Conservation (phyloP, 495 filamentous ascomycete genomes). For the Cudoniella acicularis region DNA sequence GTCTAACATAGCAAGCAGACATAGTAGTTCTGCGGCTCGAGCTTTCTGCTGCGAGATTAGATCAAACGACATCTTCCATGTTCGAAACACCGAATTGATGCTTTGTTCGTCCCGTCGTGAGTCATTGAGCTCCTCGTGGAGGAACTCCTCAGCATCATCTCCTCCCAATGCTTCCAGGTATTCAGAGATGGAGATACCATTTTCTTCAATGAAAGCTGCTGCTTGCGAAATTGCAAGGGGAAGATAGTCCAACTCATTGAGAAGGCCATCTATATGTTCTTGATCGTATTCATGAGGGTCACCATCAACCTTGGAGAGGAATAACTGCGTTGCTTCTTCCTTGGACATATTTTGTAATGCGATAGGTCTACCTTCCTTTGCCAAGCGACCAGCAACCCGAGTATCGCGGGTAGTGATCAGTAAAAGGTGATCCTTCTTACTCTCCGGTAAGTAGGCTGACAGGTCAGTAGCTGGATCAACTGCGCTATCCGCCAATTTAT, state of each 20-base stretch:
- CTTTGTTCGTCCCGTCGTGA: constrained; percentile 34
- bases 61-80: constrained; percentile 45
- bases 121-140: constrained; percentile 34
- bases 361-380: constrained; percentile 32
- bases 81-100: constrained; percentile 37
- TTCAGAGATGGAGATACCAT: constrained; percentile 23
- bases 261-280: constrained; percentile 13
- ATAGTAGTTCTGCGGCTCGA: constrained; percentile 30
- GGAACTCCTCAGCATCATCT: constrained; percentile 31
- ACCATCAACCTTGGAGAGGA: constrained; percentile 32
- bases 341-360: constrained; percentile 30
- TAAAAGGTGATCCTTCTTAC: constrained; percentile 6
- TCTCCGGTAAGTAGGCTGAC: not conserved
- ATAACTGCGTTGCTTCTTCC: constrained; percentile 30
- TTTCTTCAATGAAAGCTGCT: constrained; percentile 33
- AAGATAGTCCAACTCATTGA: constrained; percentile 33
- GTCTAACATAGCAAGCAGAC: constrained; percentile 31
- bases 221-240: constrained; percentile 44
- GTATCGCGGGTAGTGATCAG: constrained; percentile 35
- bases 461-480: not conserved
- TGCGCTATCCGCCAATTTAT: not conserved
- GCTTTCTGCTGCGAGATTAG: constrained; percentile 27
- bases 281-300: constrained; percentile 4
- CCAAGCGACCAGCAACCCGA: constrained; percentile 23
- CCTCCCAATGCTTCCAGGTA: constrained; percentile 33